Evolutionary conservation across 2,329 filamentous ascomycete genomes (phyloP).

Genomic region (Pezicula carpinea): DNA sequence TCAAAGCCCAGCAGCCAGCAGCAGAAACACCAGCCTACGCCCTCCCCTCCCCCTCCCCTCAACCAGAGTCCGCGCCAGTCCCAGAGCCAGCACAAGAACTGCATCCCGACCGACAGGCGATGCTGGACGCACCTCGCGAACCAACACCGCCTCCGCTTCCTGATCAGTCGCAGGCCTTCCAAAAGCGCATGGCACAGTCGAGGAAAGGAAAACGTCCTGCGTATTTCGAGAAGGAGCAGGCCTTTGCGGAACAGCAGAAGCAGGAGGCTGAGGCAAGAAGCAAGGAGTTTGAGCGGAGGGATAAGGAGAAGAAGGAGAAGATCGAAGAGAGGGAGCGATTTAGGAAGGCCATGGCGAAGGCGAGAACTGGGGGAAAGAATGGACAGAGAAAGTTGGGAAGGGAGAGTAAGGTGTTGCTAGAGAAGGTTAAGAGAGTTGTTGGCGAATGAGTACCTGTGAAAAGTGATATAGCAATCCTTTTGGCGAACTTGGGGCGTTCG

Average conservation of each 20-base stretch:
- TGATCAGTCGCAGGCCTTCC: conserved; percentile 5
- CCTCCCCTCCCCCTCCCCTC: conserved; percentile 3
- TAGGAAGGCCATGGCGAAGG: conserved; percentile 42
- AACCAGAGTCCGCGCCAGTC: conserved; percentile 10
- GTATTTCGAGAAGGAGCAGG: conserved; percentile 33
- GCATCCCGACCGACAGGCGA: conserved; percentile 56
- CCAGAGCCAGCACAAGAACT: conserved; percentile 39
- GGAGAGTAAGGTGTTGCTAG: conserved; percentile 61
- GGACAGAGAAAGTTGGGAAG: conserved; percentile 65
- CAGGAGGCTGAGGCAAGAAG: conserved; percentile 49
- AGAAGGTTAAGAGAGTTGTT: conserved; percentile 52
- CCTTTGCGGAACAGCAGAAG: conserved; percentile 40
- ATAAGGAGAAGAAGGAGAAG: conserved; percentile 49
- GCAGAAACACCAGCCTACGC: conserved; percentile 11
- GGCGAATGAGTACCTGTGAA: conserved; percentile 14
- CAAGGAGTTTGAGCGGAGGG: conserved; percentile 45
- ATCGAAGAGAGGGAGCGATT: conserved; percentile 53
- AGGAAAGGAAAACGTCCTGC: conserved; percentile 18
- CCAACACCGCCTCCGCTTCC: conserved; percentile 8
- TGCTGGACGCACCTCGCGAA: conserved; percentile 42
- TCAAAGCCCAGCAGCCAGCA: conserved; percentile 53
- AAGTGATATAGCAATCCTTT: background rate
- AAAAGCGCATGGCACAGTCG: conserved; percentile 1
- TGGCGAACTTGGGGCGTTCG: background rate
- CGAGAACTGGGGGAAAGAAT: conserved; percentile 51